Percentiles rank a stretch among this genome's conserved stretches.
Evolutionary conservation across 352 stramenopile species (phyloP).

Genomic region (Pythium coloratum): DNA sequence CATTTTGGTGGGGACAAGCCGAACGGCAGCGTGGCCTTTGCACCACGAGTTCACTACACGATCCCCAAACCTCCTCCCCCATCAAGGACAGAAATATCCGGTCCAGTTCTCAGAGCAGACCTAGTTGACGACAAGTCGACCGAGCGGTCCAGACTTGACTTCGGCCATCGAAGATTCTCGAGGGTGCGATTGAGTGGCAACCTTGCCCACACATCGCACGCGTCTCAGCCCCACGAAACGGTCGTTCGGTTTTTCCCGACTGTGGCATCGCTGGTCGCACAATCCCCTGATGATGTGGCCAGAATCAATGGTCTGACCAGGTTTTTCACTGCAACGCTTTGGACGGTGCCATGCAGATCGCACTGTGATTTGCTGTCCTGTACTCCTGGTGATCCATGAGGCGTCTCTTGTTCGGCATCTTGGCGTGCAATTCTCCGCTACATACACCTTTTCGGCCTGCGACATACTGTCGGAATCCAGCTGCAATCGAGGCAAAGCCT

Average conservation of each 20-base stretch:
- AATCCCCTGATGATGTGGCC: slow-evolving; percentile 1
- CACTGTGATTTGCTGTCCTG: background rate
- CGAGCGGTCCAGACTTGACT: background rate
- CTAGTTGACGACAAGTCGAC: background rate
- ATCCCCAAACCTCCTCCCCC: background rate
- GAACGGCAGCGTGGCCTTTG: background rate
- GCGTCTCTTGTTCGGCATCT: background rate
- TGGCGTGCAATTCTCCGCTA: background rate
- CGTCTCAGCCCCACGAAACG: background rate
- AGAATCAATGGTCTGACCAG: background rate
- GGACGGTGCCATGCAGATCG: background rate
- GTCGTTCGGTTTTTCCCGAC: background rate
- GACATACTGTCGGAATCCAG: background rate
- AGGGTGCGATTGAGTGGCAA: background rate
- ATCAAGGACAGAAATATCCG: background rate
- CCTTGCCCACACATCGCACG: background rate
- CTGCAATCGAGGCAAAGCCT: background rate
- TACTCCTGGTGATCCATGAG: background rate
- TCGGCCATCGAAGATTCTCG: background rate
- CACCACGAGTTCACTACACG: background rate
- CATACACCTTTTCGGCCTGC: background rate
- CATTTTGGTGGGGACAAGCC: background rate
- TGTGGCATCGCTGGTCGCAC: background rate
- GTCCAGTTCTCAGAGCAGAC: background rate
- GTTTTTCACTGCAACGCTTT: background rate